Evolutionary conservation across 2,329 filamentous ascomycete genomes (phyloP).

Genomic region (Phaeosphaeria sp.): DNA sequence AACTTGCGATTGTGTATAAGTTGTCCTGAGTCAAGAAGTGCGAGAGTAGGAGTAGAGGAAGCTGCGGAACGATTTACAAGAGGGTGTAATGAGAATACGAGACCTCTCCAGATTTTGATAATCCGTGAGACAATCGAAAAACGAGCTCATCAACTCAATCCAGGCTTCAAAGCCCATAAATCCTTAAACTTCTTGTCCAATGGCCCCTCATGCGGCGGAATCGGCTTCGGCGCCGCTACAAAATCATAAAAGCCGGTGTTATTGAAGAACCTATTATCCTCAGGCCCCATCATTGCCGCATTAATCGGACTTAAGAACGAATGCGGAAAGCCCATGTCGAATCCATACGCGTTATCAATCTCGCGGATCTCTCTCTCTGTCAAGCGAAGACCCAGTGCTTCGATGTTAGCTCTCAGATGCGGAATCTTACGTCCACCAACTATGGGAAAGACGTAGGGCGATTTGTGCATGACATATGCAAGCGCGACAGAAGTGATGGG

Average conservation of each 20-base stretch:
- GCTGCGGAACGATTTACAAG: too few species aligned
- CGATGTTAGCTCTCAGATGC: conserved; percentile 73
- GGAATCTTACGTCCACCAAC: conserved; percentile 73
- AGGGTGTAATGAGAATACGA: too few species aligned
- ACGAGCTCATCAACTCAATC: background rate
- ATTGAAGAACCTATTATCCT: conserved; percentile 28
- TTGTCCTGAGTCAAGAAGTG: too few species aligned
- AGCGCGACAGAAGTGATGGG: conserved; percentile 67
- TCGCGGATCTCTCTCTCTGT: conserved; percentile 67
- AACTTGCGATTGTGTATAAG: too few species aligned
- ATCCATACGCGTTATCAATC: conserved; percentile 67
- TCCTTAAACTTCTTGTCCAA: conserved; percentile 27
- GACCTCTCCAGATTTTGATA: too few species aligned
- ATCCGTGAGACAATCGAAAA: too few species aligned
- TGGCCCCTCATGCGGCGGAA: conserved; percentile 32
- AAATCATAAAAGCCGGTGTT: conserved; percentile 31
- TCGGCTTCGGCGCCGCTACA: conserved; percentile 30
- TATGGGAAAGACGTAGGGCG: conserved; percentile 75
- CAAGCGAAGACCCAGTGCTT: conserved; percentile 68
- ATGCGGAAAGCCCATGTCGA: conserved; percentile 71
- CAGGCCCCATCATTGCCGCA: conserved; percentile 27
- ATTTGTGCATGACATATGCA: conserved; percentile 76
- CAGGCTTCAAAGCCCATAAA: conserved; percentile 2
- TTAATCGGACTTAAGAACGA: conserved; percentile 27
- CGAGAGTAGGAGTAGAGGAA: too few species aligned